A percentile compares a stretch with the other conserved stretches of the same genome.
Evolutionary conservation across 192 early-diverging fungal species (phyloP).

Genomic region (Spinellus fusiger): DNA sequence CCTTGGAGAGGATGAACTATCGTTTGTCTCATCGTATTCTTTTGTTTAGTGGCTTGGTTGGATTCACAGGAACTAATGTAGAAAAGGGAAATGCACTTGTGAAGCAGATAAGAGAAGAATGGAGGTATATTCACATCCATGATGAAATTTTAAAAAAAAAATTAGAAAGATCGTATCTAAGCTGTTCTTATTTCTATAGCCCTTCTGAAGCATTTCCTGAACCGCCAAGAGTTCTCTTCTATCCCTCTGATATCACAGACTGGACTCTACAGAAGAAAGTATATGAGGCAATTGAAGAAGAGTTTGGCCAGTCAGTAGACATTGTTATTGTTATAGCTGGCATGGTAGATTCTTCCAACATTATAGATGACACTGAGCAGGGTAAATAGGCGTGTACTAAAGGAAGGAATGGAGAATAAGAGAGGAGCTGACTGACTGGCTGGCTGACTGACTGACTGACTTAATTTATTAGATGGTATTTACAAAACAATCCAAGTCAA

Average conservation of each 20-base stretch:
- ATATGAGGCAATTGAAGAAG: background rate
- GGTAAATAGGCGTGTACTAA: background rate
- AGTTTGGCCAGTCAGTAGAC: constrained; percentile 2
- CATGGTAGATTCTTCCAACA: constrained; percentile 2
- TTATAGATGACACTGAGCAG: constrained; percentile 10
- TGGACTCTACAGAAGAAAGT: constrained; percentile 2
- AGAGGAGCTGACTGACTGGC: background rate
- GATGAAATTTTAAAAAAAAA: background rate
- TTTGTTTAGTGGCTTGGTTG: too few species aligned
- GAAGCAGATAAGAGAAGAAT: background rate
- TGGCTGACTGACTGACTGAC: background rate
- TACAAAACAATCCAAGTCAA: constrained; percentile 11
- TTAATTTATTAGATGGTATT: background rate
- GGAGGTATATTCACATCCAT: background rate
- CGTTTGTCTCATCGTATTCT: too few species aligned
- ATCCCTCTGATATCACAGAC: constrained; percentile 6
- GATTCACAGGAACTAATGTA: too few species aligned
- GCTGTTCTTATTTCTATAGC: background rate
- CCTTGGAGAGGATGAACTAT: too few species aligned
- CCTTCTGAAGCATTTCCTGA: background rate
- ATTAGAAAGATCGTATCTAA: background rate
- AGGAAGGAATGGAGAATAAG: too few species aligned
- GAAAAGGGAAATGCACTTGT: too few species aligned
- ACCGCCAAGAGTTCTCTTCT: background rate
- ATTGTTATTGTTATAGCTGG: constrained; percentile 18